Percentiles rank a stretch among this genome's conserved stretches.
Evolutionary conservation across 768 basidiomycete genomes (phyloP).

Genomic region (Dioszegia hungarica): DNA sequence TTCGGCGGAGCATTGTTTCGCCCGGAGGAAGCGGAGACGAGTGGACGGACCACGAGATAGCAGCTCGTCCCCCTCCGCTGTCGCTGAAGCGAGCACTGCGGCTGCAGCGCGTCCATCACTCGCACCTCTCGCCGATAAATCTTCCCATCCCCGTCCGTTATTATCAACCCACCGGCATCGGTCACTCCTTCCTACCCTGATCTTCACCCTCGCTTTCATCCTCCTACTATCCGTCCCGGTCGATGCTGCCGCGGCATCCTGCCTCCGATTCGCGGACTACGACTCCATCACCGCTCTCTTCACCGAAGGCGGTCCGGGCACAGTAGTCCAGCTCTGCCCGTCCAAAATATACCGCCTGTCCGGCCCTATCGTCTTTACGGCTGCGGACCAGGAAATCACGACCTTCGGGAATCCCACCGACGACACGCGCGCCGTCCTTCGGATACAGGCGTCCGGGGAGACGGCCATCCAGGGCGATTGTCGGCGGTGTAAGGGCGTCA

Average conservation of each 20-base stretch:
- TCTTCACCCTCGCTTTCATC: constrained; percentile 1
- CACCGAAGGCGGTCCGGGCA: constrained; percentile 48
- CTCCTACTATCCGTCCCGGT: constrained; percentile 6
- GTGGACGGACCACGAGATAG: too few relatives aligned
- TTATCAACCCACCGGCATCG: not conserved
- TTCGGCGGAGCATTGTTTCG: too few relatives aligned
- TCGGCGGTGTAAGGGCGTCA: constrained; percentile 46
- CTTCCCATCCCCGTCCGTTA: too few relatives aligned
- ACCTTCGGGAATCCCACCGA: constrained; percentile 51
- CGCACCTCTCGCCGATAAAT: too few relatives aligned
- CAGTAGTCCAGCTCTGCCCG: constrained; percentile 48
- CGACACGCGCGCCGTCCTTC: constrained; percentile 46
- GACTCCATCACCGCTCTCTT: constrained; percentile 47
- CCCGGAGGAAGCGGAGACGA: too few relatives aligned
- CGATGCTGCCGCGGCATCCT: constrained; percentile 6
- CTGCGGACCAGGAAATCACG: constrained; percentile 49
- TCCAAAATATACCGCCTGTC: constrained; percentile 39
- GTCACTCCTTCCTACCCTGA: not conserved
- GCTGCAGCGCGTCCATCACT: too few relatives aligned
- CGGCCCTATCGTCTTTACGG: constrained; percentile 48
- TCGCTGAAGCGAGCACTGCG: too few relatives aligned
- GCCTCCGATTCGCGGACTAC: constrained; percentile 44
- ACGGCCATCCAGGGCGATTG: constrained; percentile 49
- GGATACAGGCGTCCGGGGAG: constrained; percentile 40
- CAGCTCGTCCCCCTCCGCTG: too few relatives aligned